Percentiles rank a stretch among this genome's conserved stretches.
Conservation (phyloP, 2,329 filamentous ascomycete genomes). For the Aspergillus alliaceus region DNA sequence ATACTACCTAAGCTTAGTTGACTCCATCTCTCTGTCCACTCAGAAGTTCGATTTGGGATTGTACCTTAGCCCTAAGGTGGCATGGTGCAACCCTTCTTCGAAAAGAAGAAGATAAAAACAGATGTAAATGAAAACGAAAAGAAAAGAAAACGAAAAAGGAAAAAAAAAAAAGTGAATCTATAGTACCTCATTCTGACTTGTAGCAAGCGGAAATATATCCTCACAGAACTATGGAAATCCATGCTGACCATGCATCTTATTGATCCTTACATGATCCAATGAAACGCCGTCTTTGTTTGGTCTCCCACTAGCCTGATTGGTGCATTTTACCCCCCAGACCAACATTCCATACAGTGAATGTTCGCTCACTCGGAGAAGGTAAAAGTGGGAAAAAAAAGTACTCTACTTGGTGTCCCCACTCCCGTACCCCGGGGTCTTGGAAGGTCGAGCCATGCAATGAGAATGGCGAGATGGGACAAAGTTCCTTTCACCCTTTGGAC, state of each 20-base stretch:
- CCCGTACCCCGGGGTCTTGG: conserved; percentile 5
- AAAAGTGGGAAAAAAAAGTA: background rate
- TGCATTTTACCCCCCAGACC: background rate
- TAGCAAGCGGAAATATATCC: background rate
- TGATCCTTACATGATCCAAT: background rate
- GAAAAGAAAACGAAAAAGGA: background rate
- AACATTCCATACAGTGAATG: background rate
- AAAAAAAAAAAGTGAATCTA: too few species aligned
- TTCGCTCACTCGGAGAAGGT: background rate
- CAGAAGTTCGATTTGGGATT: background rate
- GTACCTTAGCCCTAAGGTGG: background rate
- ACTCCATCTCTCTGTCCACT: background rate
- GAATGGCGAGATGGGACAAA: conserved; percentile 8
- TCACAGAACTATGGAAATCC: background rate
- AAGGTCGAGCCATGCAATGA: background rate
- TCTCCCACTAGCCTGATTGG: background rate
- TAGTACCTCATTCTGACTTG: background rate
- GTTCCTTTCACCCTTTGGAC: conserved; percentile 20
- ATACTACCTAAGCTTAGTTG: background rate
- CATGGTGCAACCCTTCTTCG: background rate
- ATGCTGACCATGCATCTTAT: too few species aligned
- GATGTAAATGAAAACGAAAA: too few species aligned
- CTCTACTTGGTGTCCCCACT: background rate
- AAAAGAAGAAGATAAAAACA: background rate
- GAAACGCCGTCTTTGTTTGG: background rate